A percentile compares a stretch with the other conserved stretches of the same genome.
These are phyloP conservation scores for Penicillium verrucosum DNA, from an alignment of 2,329 filamentous ascomycete genomes.

Conservation along the genomic window DNA sequence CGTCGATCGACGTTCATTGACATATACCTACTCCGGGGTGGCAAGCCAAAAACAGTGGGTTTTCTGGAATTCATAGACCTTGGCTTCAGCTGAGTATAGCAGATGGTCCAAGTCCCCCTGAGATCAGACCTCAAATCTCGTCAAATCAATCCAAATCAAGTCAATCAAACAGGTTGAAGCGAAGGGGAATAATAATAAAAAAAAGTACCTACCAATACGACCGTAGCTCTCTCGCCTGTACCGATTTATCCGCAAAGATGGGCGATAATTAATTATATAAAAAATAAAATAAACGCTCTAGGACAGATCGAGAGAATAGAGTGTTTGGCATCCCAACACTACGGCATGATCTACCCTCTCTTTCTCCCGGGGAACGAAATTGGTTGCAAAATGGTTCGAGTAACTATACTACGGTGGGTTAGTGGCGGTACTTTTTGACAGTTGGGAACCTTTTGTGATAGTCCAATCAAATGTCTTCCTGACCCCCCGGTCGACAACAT, in stretches of 20 bases:
- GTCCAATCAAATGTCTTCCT: neutral
- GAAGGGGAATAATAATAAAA: neutral
- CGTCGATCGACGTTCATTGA: conserved; percentile 12
- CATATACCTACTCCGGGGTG: conserved; percentile 13
- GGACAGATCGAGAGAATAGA: conserved; percentile 14
- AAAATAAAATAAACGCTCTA: conserved; percentile 5
- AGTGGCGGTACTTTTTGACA: conserved; percentile 20
- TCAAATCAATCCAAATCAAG: conserved; percentile 5
- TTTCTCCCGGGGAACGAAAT: conserved; percentile 1
- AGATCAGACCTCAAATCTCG: conserved; percentile 21
- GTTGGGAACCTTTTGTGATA: conserved; percentile 2
- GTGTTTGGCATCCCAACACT: conserved; percentile 3
- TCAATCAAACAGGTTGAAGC: neutral
- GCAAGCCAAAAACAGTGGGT: neutral
- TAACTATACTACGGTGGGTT: conserved; percentile 11
- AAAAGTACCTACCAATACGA: neutral
- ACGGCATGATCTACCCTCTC: conserved; percentile 6
- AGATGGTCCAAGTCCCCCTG: conserved; percentile 12
- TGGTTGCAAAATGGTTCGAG: conserved; percentile 15
- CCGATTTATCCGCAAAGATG: neutral
- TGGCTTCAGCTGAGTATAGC: conserved; percentile 11
- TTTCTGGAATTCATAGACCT: neutral
- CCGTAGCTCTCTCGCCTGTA: neutral
- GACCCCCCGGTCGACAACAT: neutral
- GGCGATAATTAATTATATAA: neutral